Evolutionary conservation across 768 basidiomycete genomes (phyloP), one percentile per base, ranked within the genome.

Genomic region (Piloderma croceum): DNA sequence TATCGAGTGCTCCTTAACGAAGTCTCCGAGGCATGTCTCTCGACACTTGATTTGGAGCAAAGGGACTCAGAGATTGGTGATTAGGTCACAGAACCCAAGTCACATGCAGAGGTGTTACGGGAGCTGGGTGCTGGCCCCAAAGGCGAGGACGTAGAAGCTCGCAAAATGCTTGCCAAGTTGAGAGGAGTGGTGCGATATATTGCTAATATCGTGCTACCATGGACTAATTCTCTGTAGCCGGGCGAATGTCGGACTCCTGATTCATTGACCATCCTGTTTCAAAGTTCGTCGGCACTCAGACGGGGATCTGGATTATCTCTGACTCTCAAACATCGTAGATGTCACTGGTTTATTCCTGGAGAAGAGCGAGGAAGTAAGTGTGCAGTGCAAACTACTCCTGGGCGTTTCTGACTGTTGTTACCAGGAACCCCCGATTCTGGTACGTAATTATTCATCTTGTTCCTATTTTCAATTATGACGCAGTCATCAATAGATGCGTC

Each of bases 401-500:
- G 13, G 4, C 18, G 41, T 25, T 12, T 24, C 34, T 36, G 24
- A 27, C 37, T 32, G 13, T 44, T 17, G 37, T n/a, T 25, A 24
- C 34, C 43, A 66, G 60, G 61, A 60, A 36, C 54, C 53, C 17
- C 55, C 66, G 9, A 47, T 61, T 18, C 50, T 68, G 46, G 65
- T 68, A 53, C 46, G 40, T 22, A 17, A 13, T 20, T n/a, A n/a
- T n/a, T n/a, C n/a, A n/a, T n/a, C n/a, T n/a, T n/a, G n/a, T n/a
- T n/a, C n/a, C n/a, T n/a, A n/a, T n/a, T n/a, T n/a, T n/a, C n/a
- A n/a, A n/a, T n/a, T n/a, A n/a, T n/a, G n/a, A n/a, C n/a, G n/a
- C n/a, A n/a, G n/a, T n/a, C n/a, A n/a, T n/a, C n/a, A n/a, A n/a
- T 39, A 90, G 88, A 69, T 68, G 38, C 78, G 83, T 20, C 79